These are phyloP conservation scores for Rhodotorula sp. DNA, from an alignment of 1,284 basidiomycete species.

Conservation along the genomic window DNA sequence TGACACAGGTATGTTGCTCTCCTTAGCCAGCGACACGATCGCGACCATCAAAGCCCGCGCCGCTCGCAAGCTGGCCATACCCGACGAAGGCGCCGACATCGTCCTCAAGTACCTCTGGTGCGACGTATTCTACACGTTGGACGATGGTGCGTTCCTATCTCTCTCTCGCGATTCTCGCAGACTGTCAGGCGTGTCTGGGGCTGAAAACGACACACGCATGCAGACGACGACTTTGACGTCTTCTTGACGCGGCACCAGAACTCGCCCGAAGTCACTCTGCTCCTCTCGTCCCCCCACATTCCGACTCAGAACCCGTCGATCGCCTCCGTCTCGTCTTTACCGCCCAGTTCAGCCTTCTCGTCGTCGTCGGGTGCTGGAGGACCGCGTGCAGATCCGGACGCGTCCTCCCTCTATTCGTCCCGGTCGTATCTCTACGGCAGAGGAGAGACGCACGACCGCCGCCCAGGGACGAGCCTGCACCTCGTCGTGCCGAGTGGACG, in stretches of 20 bases:
- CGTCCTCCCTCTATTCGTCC: slow-evolving; percentile 30
- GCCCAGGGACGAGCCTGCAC: slow-evolving; percentile 32
- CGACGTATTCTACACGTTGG: slow-evolving; percentile 43
- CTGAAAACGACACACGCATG: too few species aligned
- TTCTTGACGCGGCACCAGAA: slow-evolving; percentile 33
- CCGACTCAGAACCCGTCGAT: slow-evolving; percentile 40
- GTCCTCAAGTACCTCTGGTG: slow-evolving; percentile 39
- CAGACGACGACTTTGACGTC: slow-evolving; percentile 45
- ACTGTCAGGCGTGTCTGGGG: too few species aligned
- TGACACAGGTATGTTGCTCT: neutral
- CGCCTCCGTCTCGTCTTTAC: slow-evolving; percentile 38
- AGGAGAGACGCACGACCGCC: neutral
- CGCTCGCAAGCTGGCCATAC: slow-evolving; percentile 35
- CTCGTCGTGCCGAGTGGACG: slow-evolving; percentile 10
- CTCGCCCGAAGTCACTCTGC: slow-evolving; percentile 40
- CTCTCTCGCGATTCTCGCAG: neutral
- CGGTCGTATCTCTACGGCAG: slow-evolving; percentile 30
- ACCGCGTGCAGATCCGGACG: slow-evolving; percentile 10
- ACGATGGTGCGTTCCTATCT: slow-evolving; percentile 38
- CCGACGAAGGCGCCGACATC: slow-evolving; percentile 16
- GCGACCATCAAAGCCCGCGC: slow-evolving; percentile 30
- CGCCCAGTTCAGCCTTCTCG: slow-evolving; percentile 27
- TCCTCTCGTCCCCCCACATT: slow-evolving; percentile 36
- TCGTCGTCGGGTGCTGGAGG: neutral
- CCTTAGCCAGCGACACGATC: slow-evolving; percentile 29